Base-by-base conservation (phyloP, 2,329 filamentous ascomycete species). In the Chrysoporthe puriensis region DNA sequence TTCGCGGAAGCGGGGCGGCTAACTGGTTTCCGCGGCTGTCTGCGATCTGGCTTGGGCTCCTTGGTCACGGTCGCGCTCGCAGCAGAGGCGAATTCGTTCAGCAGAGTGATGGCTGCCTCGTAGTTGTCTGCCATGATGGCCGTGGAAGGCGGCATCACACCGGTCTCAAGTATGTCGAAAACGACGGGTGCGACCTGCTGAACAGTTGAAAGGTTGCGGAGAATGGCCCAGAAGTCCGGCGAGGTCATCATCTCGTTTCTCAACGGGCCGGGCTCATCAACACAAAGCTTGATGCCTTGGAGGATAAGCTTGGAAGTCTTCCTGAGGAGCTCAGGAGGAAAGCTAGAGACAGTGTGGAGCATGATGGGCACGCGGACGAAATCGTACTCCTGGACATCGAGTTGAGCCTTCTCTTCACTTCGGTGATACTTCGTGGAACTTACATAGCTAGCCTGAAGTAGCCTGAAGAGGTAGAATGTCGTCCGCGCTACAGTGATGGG, bases 81-180 rank as follows among this genome's bases (percentile, higher is more conserved):
- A 40, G 92, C 91, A 7, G 91, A 91, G 3, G 96, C 93, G 78
- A 98, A 98, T 70, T 95, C 91, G 73, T 96, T 96, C 34, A 97
- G 86, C 32, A 99, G 83, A 42, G 86, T 85, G 65, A 99, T 90
- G 3, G 92, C 91, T 32, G 93, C 90, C 76, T 97, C 94, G 74
- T 98, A 99, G 73, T 99, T 99, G 76, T 98, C 96, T 34, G 94
- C 93, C 69, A 94, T 95, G 62, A 99, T 92, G 6, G 94, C 91
- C 16, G 92, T 90, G 21, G 90, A 90, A n/a, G 88, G 85, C 16
- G 90, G 91, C 14, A 86, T 86, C 2, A 93, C 88, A 36, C 94
- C 89, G 65, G 87, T 89, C 75, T 96, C 91, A 0, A 97, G 84
- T n/a, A 98, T 91, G 65, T 91, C 88, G 77, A 98, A 98, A 0